Conservation (phyloP, 495 filamentous ascomycete species). For the Aspergillus nidulans region DNA sequence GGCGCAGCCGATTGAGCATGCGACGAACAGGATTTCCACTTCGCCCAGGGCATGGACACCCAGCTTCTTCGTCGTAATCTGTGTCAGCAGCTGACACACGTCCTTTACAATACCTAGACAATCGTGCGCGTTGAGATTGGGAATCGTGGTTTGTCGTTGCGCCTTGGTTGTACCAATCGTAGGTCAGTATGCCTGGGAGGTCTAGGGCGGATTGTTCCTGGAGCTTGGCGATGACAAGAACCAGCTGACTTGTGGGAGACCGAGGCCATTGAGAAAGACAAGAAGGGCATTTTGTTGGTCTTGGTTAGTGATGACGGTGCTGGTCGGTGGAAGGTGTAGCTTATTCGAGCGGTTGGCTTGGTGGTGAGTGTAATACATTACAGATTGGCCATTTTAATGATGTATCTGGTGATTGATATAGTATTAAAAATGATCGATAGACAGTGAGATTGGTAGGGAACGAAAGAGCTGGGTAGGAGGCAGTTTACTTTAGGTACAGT, state of each 20-base stretch:
- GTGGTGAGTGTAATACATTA: not conserved
- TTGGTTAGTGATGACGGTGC: not conserved
- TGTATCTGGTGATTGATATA: no score
- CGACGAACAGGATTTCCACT: slow-evolving; percentile 16
- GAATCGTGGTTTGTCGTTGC: slow-evolving; percentile 52
- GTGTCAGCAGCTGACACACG: slow-evolving; percentile 45
- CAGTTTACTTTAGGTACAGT: no score
- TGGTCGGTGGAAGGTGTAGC: not conserved
- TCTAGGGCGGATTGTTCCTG: slow-evolving; percentile 21
- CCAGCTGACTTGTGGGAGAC: slow-evolving; percentile 50
- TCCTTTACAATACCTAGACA: slow-evolving; percentile 43
- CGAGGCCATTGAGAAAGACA: slow-evolving; percentile 61
- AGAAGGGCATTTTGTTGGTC: slow-evolving; percentile 18
- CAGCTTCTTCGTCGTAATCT: slow-evolving; percentile 27
- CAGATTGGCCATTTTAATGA: not conserved
- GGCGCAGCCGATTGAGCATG: slow-evolving; percentile 57
- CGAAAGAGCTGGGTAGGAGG: no score
- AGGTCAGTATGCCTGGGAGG: slow-evolving; percentile 50
- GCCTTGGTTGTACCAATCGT: slow-evolving; percentile 64
- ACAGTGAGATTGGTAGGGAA: no score
- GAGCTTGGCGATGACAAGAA: slow-evolving; percentile 38
- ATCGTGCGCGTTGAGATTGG: slow-evolving; percentile 46
- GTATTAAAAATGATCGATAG: no score
- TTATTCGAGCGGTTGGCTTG: not conserved
- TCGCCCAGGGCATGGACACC: slow-evolving; percentile 4